These are phyloP conservation scores for Candida broadrunensis DNA, from an alignment of 805 yeast genomes.

Conservation along the genomic window DNA sequence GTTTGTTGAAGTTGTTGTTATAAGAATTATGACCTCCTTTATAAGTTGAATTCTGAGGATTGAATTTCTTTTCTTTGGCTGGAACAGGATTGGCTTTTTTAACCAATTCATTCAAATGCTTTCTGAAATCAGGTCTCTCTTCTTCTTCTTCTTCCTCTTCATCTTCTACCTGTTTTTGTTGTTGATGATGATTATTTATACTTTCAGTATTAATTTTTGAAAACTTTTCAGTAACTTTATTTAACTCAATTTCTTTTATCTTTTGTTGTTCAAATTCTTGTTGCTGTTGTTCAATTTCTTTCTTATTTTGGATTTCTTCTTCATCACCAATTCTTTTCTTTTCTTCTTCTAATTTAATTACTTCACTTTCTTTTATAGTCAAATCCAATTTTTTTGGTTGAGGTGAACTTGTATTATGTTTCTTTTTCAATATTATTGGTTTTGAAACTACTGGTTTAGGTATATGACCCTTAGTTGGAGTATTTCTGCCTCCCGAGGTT, in stretches of 20 bases:
- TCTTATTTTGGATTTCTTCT: not conserved
- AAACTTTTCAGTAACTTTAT: not conserved
- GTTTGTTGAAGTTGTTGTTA: not conserved
- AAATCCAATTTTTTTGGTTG: constrained; percentile 7
- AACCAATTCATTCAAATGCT: constrained; percentile 26
- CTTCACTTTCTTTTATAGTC: constrained; percentile 10
- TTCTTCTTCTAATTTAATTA: constrained; percentile 3
- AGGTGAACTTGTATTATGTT: constrained; percentile 10
- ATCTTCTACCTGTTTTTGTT: not conserved
- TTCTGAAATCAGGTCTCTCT: constrained; percentile 31
- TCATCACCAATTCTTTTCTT: not conserved
- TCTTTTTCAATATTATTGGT: constrained; percentile 40
- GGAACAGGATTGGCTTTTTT: constrained; percentile 5
- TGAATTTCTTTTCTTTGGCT: constrained; percentile 12
- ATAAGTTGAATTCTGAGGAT: not conserved
- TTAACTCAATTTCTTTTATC: not conserved
- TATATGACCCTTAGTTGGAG: constrained; percentile 11
- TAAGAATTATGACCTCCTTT: not conserved
- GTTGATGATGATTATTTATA: not conserved
- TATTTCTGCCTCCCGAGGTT: constrained; percentile 10
- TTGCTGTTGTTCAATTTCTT: not conserved
- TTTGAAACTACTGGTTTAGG: constrained; percentile 25
- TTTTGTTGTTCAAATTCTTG: not conserved
- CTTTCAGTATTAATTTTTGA: not conserved
- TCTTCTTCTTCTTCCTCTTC: constrained; percentile 7